Evolutionary conservation across 306 rosid genomes (phyloP).

Genomic region (Begonia peltatifolia): DNA sequence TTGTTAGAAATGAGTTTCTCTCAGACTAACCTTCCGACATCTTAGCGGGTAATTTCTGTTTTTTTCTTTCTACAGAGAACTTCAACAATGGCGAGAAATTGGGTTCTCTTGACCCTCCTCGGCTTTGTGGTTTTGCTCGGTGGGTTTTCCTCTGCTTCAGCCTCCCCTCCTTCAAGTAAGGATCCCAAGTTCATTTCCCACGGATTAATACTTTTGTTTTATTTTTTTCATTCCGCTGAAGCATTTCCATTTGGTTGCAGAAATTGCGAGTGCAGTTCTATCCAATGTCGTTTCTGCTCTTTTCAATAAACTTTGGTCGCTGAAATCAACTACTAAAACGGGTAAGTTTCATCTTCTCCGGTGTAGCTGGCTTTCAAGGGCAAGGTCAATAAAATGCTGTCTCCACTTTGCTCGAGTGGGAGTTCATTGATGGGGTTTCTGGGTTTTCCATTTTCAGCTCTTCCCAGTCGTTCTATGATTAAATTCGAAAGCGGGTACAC

Average conservation of each 20-base stretch:
- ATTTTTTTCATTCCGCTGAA: not conserved
- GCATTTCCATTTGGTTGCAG: constrained; percentile 30
- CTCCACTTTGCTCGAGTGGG: not conserved
- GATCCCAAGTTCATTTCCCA: constrained; percentile 4
- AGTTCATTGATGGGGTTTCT: constrained; percentile 13
- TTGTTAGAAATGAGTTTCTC: no score
- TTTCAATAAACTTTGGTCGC: constrained; percentile 75
- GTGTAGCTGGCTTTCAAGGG: not conserved
- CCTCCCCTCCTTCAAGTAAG: constrained; percentile 80
- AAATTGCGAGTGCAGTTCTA: constrained; percentile 60
- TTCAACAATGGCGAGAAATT: constrained; percentile 33
- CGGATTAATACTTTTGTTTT: not conserved
- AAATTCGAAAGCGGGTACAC: constrained; percentile 84
- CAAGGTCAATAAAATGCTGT: no score
- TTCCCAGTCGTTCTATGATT: constrained; percentile 65
- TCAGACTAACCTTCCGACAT: no score
- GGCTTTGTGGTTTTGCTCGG: constrained; percentile 30
- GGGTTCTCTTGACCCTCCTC: constrained; percentile 33
- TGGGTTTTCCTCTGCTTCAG: constrained; percentile 55
- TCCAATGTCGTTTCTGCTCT: constrained; percentile 78
- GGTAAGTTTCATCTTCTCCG: constrained; percentile 15
- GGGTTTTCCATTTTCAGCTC: constrained; percentile 36
- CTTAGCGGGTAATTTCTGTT: no score
- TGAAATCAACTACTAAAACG: constrained; percentile 57
- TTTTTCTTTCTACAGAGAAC: constrained; percentile 11